These are phyloP conservation scores for Tetramitus jugosus DNA, from an alignment of 208 protist species.

Conservation along the genomic window DNA sequence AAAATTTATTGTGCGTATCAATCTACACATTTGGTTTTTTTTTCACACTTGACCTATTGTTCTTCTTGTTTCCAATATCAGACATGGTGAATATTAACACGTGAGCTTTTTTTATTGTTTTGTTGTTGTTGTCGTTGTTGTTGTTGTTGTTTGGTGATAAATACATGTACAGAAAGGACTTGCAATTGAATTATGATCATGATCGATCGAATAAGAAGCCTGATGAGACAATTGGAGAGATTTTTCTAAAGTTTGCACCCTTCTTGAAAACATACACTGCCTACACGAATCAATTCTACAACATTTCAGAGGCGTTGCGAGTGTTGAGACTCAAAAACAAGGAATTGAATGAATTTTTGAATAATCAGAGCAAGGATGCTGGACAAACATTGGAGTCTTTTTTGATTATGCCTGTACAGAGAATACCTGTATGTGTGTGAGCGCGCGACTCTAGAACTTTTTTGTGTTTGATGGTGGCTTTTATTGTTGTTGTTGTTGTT, in stretches of 20 bases:
- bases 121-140: too few species aligned
- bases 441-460: too few species aligned
- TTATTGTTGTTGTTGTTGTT: too few species aligned
- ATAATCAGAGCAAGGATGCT: not conserved
- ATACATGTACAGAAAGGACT: too few species aligned
- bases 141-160: too few species aligned
- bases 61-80: too few species aligned
- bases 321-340: not conserved
- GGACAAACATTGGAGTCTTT: not conserved
- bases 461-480: too few species aligned
- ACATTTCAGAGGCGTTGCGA: not conserved
- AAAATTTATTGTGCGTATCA: not conserved
- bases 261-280: not conserved
- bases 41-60: too few species aligned
- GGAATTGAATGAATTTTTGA: slow-evolving; percentile 2
- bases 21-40: too few species aligned
- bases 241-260: not conserved
- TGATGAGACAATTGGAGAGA: not conserved
- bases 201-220: not conserved
- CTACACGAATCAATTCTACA: not conserved
- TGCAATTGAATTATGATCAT: not conserved
- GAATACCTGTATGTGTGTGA: too few species aligned
- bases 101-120: too few species aligned
- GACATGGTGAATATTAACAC: too few species aligned
- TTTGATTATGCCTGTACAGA: not conserved